Conservation (phyloP, 1,139 yeast species). For the Lodderomyces theae region DNA sequence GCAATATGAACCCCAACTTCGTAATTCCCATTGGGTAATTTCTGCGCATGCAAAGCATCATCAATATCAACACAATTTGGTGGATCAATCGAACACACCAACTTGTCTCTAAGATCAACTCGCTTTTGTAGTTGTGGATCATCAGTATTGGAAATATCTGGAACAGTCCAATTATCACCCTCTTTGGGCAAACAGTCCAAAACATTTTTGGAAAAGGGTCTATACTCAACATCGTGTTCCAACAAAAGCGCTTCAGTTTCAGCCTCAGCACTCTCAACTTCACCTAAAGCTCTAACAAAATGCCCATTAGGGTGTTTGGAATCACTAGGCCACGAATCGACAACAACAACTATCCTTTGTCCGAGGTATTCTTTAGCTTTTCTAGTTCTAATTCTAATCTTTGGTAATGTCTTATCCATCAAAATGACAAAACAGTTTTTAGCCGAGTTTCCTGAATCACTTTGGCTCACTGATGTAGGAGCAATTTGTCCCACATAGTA, state of each 20-base stretch:
- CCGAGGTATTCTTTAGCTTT: conserved; percentile 79
- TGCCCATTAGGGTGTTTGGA: conserved; percentile 94
- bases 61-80: conserved; percentile 98
- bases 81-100: conserved; percentile 96
- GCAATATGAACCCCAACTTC: conserved; percentile 99
- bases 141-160: conserved; percentile 55
- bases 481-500: conserved; percentile 94
- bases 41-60: conserved; percentile 90
- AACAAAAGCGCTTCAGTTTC: conserved; percentile 92
- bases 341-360: conserved; percentile 84
- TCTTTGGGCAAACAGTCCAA: conserved; percentile 89
- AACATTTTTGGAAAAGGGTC: conserved; percentile 93
- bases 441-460: conserved; percentile 56
- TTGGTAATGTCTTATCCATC: conserved; percentile 88
- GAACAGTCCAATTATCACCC: conserved; percentile 92
- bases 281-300: conserved; percentile 86
- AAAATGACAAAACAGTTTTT: conserved; percentile 80
- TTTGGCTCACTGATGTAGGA: conserved; percentile 65
- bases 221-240: conserved; percentile 94
- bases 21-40: conserved; percentile 85
- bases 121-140: conserved; percentile 66
- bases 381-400: conserved; percentile 82
- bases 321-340: conserved; percentile 87
- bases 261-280: conserved; percentile 86
- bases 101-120: conserved; percentile 79